Base-by-base conservation (phyloP, 192 early-diverging fungal genomes). In the Dissophora ornata region DNA sequence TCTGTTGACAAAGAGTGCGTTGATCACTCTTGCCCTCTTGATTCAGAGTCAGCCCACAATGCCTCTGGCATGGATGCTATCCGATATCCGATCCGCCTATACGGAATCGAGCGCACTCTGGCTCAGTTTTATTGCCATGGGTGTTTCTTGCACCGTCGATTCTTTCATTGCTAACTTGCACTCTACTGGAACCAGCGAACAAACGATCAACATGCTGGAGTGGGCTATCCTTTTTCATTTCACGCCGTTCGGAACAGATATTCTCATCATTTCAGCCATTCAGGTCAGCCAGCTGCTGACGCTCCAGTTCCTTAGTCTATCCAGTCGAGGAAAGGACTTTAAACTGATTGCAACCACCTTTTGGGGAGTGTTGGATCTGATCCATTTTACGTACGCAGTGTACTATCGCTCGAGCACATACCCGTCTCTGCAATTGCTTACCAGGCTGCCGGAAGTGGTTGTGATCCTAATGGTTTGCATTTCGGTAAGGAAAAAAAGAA, bases 181-280 rank as follows among this genome's bases (percentile, higher is more conserved):
- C 41, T 51, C 30, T 26, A 57, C n/a, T n/a, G 57, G 62, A 16
- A 41, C 24, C 36, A 54, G 36, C 45, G 82, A 84, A 34, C 80
- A 81, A 34, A 67, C 81, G 21, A 69, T 62, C 33, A 81, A 62
- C 24, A 77, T 84, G 53, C 73, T 81, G 24, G 82, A 84, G 42
- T 84, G 80, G 77, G 80, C 82, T 15, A 62, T 84, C 19, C 36
- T 81, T 42, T 74, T 81, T 45, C 80, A 84, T 48, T 84, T 82
- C 40, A 62, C 61, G 19, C 56, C 70, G 21, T 34, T 26, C 44
- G 66, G 80, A 36, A 38, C 56, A n/a, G 80, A 84, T 65, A 60
- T 84, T 22, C 75, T 84, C 21, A 46, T 81, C 48, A 81, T 84
- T 19, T 74, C 82, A 28, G 44, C 80, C 16, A 59, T 81, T 11